Evolutionary conservation across 192 early-diverging fungal species (phyloP).

Genomic region (Gaertneriomyces semiglobifer): DNA sequence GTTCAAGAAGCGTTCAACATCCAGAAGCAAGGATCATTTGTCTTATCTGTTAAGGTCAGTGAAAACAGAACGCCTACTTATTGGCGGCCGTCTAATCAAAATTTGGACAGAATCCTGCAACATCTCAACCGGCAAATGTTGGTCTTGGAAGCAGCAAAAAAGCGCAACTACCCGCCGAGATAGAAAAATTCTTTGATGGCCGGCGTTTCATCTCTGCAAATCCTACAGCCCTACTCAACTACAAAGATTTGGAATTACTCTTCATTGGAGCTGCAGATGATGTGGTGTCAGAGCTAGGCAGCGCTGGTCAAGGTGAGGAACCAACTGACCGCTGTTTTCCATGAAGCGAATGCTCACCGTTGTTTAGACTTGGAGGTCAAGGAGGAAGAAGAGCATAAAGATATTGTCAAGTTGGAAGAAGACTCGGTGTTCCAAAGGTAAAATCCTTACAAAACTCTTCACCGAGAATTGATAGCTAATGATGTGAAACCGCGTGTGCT

Average conservation of each 20-base stretch:
- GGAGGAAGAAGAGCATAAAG: conserved; percentile 35
- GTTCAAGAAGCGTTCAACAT: conserved; percentile 46
- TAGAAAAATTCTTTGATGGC: conserved; percentile 20
- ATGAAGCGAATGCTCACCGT: background rate
- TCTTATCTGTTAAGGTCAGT: conserved; percentile 42
- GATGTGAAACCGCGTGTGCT: background rate
- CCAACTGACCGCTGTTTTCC: background rate
- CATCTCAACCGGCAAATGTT: conserved; percentile 2
- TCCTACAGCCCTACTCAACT: conserved; percentile 35
- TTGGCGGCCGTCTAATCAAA: conserved; percentile 8
- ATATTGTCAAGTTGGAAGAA: conserved; percentile 25
- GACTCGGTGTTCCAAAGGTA: conserved; percentile 35
- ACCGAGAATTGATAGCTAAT: too few relatives aligned
- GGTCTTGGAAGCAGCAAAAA: conserved; percentile 8
- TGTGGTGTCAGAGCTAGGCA: conserved; percentile 34
- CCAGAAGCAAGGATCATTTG: conserved; percentile 36
- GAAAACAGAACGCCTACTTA: background rate
- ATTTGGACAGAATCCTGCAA: conserved; percentile 26
- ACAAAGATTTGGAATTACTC: conserved; percentile 32
- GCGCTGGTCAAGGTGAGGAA: conserved; percentile 24
- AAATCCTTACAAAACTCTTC: background rate
- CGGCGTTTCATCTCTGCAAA: conserved; percentile 34
- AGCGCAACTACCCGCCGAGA: conserved; percentile 21
- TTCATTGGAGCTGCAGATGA: conserved; percentile 42
- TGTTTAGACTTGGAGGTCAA: conserved; percentile 19